Conservation (phyloP, 371 early-diverging fungal species). For the Massospora cicadina region DNA sequence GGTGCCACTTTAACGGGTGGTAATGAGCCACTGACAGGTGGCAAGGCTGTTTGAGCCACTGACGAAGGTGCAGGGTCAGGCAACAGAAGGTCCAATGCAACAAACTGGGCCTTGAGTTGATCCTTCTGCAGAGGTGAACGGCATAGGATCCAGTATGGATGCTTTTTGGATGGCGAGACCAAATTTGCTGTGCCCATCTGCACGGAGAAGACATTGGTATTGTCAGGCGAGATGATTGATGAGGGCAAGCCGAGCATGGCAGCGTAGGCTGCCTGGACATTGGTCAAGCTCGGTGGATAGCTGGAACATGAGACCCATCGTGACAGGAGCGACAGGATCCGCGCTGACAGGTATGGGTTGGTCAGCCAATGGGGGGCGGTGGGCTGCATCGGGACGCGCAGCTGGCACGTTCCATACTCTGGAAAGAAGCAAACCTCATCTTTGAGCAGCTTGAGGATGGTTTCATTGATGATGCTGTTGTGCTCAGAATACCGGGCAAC, state of each 20-base stretch:
- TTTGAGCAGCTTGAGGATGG: not conserved
- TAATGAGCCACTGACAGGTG: not conserved
- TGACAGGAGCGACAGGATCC: conserved; percentile 8
- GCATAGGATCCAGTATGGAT: not conserved
- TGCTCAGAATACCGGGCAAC: conserved; percentile 10
- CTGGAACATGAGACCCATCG: conserved; percentile 10
- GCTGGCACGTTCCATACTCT: conserved; percentile 5
- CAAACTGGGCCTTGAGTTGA: not conserved
- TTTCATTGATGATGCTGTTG: conserved; percentile 5
- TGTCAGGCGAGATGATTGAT: not conserved
- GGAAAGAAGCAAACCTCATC: not conserved
- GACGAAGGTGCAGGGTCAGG: not conserved
- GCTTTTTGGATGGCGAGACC: not conserved
- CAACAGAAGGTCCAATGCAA: not conserved
- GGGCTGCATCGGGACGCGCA: not conserved
- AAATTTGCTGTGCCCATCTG: not conserved
- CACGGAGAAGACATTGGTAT: not conserved
- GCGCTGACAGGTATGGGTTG: conserved; percentile 4
- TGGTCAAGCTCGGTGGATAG: conserved; percentile 8
- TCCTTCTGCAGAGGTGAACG: not conserved
- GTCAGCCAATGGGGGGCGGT: conserved; percentile 5
- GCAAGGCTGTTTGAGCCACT: not conserved
- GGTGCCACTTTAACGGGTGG: not conserved
- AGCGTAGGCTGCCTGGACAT: not conserved
- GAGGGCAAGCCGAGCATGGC: not conserved